Evolutionary conservation across 78 protist genomes (phyloP).

Genomic region (Dictyostelium firmibasis): DNA sequence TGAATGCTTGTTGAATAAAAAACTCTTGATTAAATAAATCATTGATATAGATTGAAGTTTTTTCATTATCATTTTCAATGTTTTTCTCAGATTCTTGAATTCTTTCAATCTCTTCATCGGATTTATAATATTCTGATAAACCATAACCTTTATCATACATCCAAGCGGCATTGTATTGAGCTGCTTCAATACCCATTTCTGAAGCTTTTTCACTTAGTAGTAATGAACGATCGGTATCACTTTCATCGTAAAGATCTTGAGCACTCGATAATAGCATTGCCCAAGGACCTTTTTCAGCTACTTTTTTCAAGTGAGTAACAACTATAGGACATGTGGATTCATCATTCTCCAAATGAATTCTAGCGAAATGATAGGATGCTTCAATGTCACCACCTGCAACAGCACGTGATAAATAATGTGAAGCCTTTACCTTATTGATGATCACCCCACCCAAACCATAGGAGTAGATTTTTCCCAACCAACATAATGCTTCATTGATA

Average conservation of each 20-base stretch:
- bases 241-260: constrained; percentile 56
- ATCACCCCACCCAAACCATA: neutral
- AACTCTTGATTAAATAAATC: neutral
- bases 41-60: neutral
- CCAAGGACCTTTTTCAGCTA: constrained; percentile 87
- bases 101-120: neutral
- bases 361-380: constrained; percentile 78
- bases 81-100: neutral
- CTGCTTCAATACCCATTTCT: constrained; percentile 90
- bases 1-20: constrained; percentile 21
- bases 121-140: neutral
- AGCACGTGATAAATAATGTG: constrained; percentile 52
- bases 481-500: constrained; percentile 46
- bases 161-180: constrained; percentile 89
- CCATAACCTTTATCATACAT: constrained; percentile 75
- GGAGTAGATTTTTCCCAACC: constrained; percentile 80
- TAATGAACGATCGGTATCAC: constrained; percentile 57
- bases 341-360: neutral
- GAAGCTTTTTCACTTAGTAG: constrained; percentile 80
- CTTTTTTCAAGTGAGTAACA: constrained; percentile 78
- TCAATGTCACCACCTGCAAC: constrained; percentile 53
- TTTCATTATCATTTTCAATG: neutral
- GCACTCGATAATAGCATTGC: constrained; percentile 47
- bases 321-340: constrained; percentile 67
- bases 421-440: constrained; percentile 54